A percentile compares a stretch with the other conserved stretches of the same genome.
Evolutionary conservation across 495 filamentous ascomycete species (phyloP).

Genomic region (Aspergillus conjunctus): DNA sequence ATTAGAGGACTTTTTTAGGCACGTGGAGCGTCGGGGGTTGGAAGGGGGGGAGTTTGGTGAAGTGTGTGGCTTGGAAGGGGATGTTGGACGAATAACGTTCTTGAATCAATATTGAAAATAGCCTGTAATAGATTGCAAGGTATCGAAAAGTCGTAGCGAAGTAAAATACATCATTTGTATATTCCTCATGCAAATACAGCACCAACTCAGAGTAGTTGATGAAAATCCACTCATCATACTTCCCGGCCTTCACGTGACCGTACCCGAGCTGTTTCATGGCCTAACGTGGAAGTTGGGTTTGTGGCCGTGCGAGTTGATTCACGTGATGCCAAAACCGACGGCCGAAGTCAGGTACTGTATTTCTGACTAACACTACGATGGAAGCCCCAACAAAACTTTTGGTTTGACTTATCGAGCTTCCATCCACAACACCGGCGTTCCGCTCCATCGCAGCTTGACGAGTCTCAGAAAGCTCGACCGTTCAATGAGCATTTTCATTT

Average conservation of each 20-base stretch:
- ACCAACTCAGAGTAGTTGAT: background rate
- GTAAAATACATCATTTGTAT: too few species aligned
- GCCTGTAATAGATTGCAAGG: background rate
- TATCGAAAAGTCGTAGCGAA: too few species aligned
- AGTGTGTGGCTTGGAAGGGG: conserved; percentile 34
- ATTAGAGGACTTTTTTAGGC: conserved; percentile 44
- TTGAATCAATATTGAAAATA: conserved; percentile 27
- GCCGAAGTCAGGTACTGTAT: too few species aligned
- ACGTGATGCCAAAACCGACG: too few species aligned
- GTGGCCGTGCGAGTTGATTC: too few species aligned
- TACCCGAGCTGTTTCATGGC: too few species aligned
- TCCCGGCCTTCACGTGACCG: conserved; percentile 24
- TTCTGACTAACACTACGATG: too few species aligned
- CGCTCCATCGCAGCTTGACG: background rate
- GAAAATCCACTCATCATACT: background rate
- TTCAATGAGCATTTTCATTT: background rate
- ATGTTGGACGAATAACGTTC: conserved; percentile 34
- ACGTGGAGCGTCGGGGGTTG: conserved; percentile 36
- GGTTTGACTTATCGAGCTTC: conserved; percentile 1
- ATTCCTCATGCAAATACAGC: too few species aligned
- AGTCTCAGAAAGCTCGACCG: background rate
- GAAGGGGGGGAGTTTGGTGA: conserved; percentile 38
- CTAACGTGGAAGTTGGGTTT: too few species aligned
- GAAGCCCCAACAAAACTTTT: conserved; percentile 32
- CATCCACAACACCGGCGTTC: background rate